phyloP scores from a whole-genome alignment of 164 flowering plant genomes.

The Berberis vulgaris region DNA sequence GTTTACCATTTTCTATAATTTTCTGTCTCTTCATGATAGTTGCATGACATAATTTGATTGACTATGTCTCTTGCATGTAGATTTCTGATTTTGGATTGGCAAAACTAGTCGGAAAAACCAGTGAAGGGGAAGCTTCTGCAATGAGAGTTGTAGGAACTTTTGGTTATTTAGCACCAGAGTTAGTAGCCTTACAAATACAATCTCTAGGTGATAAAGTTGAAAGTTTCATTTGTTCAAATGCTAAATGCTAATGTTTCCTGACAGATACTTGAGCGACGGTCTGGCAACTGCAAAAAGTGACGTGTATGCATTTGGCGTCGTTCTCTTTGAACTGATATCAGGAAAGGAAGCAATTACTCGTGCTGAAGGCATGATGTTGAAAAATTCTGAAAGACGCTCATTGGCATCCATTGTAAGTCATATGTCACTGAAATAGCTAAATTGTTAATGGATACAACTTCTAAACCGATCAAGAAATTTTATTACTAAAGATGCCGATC shows the following conservation, averaged over 20 bases:
- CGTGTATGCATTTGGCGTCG: slow-evolving; percentile 94
- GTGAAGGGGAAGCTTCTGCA: slow-evolving; percentile 65
- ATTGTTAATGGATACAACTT: no score
- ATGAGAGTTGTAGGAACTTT: slow-evolving; percentile 92
- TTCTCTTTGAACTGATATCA: slow-evolving; percentile 80
- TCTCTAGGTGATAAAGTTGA: slow-evolving; percentile 1
- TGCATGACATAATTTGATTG: slow-evolving; percentile 7
- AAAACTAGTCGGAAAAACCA: slow-evolving; percentile 62
- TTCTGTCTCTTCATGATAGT: neutral
- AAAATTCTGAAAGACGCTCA: slow-evolving; percentile 79
- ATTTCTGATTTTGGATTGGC: slow-evolving; percentile 96
- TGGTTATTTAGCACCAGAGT: slow-evolving; percentile 98
- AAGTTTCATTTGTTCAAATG: slow-evolving; percentile 1
- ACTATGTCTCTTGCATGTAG: slow-evolving; percentile 24
- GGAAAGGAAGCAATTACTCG: slow-evolving; percentile 79
- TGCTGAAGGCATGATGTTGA: slow-evolving; percentile 41
- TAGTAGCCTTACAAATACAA: slow-evolving; percentile 21
- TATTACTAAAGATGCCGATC: no score
- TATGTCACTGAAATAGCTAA: neutral
- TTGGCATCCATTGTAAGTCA: slow-evolving; percentile 79
- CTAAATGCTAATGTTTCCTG: slow-evolving; percentile 6
- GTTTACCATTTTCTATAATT: slow-evolving; percentile 22
- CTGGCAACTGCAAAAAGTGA: slow-evolving; percentile 82
- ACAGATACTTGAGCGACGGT: slow-evolving; percentile 82
- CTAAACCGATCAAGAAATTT: no score